Base-by-base conservation (phyloP, 2,329 filamentous ascomycete species). In the Monosporascus sp. region DNA sequence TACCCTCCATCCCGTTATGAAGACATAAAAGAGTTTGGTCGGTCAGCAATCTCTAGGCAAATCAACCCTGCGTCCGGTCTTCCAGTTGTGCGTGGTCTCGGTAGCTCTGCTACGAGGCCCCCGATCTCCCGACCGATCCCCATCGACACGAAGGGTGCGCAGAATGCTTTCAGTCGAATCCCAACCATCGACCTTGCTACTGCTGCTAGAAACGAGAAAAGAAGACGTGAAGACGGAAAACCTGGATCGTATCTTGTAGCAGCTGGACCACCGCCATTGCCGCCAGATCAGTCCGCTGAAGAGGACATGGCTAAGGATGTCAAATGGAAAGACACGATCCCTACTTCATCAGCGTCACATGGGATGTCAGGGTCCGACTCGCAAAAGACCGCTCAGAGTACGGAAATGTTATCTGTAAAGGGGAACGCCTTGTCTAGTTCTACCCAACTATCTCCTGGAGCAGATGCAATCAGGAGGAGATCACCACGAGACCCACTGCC, bases 111-210 rank as follows among this genome's bases (percentile, higher is more conserved):
- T 6, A 71, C 70, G 7, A 79, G 74, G 52, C 57, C 77, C 18
- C 61, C 63, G 5, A 83, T 83, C 36, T 82, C 79, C 11, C 69
- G 72, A 14, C 80, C 80, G 1, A 71, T 82, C 37, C 58, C 79
- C 14, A 55, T 55, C 8, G 56, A 60, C 38, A 57, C 62, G 36
- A 55, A 61, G 38, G 62, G 57, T 22, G 55, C 55, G 51, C 57
- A 58, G 34, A 63, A 62, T 42, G 57, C 65, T 11, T 54, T 69
- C 7, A 57, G 60, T 17, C 59, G 54, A 22, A 68, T 69, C 36
- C 60, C 60, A 20, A 81, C 77, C 0, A 68, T 81, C 31, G 79
- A 79, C 50, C 67, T 83, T 36, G 70, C 72, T 9, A 75, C 75
- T 1, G 79, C 80, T 2, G 74, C 71, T 1, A 68, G 60, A 54